Conservation (phyloP, 2,329 filamentous ascomycete genomes). For the Beauveria caledonica region DNA sequence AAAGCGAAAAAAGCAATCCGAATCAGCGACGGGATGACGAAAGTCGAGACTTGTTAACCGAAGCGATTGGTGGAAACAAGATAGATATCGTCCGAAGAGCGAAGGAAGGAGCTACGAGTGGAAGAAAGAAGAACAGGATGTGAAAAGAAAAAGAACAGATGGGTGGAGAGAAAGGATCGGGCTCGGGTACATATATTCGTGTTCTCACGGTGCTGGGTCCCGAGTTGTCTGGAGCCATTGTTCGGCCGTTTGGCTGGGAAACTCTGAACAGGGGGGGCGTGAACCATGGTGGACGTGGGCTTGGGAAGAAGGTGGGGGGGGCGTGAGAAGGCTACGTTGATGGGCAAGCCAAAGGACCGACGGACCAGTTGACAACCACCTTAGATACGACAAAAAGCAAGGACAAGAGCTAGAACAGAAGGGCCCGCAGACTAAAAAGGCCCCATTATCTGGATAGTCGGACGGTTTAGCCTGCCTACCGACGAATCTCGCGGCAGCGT, state of each 20-base stretch:
- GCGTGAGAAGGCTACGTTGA: not conserved
- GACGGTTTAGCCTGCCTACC: not conserved
- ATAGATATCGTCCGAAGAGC: constrained; percentile 4
- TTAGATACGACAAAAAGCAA: not conserved
- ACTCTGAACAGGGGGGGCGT: not conserved
- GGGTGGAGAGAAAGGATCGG: constrained; percentile 3
- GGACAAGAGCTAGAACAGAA: not conserved
- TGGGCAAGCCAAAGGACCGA: no score
- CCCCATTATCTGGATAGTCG: not conserved
- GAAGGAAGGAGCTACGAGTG: not conserved
- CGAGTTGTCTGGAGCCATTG: not conserved
- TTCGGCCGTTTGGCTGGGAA: constrained; percentile 3
- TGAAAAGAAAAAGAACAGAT: not conserved
- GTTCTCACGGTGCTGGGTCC: not conserved
- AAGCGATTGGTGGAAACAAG: constrained; percentile 10
- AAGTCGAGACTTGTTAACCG: constrained; percentile 4
- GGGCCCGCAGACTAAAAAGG: not conserved
- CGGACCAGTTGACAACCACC: not conserved
- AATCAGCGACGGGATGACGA: constrained; percentile 10
- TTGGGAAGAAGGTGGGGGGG: not conserved
- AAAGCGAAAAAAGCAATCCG: not conserved
- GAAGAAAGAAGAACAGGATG: not conserved
- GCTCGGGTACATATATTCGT: constrained; percentile 7
- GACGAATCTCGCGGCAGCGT: not conserved
- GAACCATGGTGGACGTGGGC: not conserved